Conservation (phyloP, 2,329 filamentous ascomycete species). For the Rhynchosporium secalis region DNA sequence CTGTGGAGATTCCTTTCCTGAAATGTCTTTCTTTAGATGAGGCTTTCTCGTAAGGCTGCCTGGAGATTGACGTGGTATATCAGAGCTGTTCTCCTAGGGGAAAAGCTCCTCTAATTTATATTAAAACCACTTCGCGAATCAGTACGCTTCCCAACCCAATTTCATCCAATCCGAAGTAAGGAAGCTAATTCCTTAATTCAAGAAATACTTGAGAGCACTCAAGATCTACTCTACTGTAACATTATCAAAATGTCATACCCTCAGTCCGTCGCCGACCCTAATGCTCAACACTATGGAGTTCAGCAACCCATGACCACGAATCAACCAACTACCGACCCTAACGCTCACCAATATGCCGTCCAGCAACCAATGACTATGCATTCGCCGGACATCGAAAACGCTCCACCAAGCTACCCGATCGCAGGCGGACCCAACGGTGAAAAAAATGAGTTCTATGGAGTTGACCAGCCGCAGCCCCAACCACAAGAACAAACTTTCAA, state of each 20-base stretch:
- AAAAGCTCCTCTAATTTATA: neutral
- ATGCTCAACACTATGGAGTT: neutral
- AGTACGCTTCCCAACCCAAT: neutral
- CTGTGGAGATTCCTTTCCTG: neutral
- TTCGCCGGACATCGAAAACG: slow-evolving; percentile 11
- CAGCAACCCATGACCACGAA: neutral
- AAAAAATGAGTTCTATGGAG: slow-evolving; percentile 16
- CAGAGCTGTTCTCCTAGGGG: neutral
- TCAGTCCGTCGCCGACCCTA: neutral
- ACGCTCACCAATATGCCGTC: neutral
- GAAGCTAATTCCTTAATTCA: neutral
- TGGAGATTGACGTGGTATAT: neutral
- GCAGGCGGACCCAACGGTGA: neutral
- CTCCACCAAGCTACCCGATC: slow-evolving; percentile 13
- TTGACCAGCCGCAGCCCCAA: slow-evolving; percentile 1
- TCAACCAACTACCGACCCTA: neutral
- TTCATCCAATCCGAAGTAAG: neutral
- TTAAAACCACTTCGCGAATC: neutral
- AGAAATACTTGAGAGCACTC: neutral
- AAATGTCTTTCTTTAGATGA: neutral
- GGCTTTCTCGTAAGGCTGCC: neutral
- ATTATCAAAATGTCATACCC: neutral
- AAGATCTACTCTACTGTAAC: neutral
- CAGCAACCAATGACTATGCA: slow-evolving; percentile 10
- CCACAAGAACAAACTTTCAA: slow-evolving; percentile 8